Evolutionary conservation across 2,329 filamentous ascomycete species (phyloP).

Genomic region (Furcasterigmium furcatum): DNA sequence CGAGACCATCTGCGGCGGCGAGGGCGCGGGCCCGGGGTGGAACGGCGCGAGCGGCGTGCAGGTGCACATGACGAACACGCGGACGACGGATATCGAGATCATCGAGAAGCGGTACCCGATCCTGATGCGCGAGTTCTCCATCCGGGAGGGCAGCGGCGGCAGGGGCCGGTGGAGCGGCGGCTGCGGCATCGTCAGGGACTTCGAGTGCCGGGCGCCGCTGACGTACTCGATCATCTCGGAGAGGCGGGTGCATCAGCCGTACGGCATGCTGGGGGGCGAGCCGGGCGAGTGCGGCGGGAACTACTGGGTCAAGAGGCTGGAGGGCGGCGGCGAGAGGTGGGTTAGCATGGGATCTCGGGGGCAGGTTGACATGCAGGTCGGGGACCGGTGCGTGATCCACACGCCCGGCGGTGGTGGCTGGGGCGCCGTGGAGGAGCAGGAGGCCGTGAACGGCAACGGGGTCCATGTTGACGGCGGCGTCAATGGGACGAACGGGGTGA

Average conservation of each 20-base stretch:
- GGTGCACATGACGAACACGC: conserved; percentile 70
- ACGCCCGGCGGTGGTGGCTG: conserved; percentile 81
- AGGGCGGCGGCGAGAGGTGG: conserved; percentile 49
- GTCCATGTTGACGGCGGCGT: too few species aligned
- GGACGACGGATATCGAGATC: conserved; percentile 58
- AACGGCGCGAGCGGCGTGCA: conserved; percentile 39
- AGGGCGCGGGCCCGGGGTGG: conserved; percentile 62
- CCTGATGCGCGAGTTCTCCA: conserved; percentile 65
- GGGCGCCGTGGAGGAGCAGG: conserved; percentile 59
- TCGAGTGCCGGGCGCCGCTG: conserved; percentile 75
- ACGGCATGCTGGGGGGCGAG: conserved; percentile 79
- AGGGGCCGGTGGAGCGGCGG: conserved; percentile 65
- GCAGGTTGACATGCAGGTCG: conserved; percentile 70
- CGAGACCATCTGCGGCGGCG: conserved; percentile 64
- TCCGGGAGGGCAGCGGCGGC: conserved; percentile 62
- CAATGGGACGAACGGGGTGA: too few species aligned
- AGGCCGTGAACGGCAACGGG: too few species aligned
- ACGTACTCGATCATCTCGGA: conserved; percentile 77
- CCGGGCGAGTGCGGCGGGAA: conserved; percentile 20
- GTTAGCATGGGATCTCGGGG: conserved; percentile 80
- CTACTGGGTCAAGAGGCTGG: conserved; percentile 13
- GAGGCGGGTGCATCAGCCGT: conserved; percentile 71
- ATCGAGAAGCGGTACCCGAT: conserved; percentile 62
- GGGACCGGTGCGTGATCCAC: conserved; percentile 73
- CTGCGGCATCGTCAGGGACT: conserved; percentile 72